phyloP scores from a whole-genome alignment of 441 rosid genomes.

The Populus trichocarpa region DNA sequence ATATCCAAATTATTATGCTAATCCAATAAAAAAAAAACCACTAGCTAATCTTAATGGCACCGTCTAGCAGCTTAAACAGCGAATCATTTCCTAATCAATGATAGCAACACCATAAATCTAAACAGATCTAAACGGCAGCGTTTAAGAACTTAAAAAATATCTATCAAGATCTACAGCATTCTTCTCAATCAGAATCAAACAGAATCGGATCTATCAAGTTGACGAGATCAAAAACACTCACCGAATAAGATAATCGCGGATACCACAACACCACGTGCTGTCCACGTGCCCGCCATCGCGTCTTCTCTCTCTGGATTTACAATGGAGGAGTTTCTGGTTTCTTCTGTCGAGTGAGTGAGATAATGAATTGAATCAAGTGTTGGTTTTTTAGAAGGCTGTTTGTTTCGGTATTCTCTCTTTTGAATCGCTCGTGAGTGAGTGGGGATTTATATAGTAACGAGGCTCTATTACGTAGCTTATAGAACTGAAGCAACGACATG shows the following conservation, averaged over 20 bases:
- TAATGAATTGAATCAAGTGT: not conserved
- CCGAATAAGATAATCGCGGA: conserved; percentile 55
- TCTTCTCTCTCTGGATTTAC: not conserved
- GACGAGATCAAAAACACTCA: conserved; percentile 18
- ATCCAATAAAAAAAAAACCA: not conserved
- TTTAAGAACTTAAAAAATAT: not conserved
- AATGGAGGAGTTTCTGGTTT: not conserved
- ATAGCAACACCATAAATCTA: not conserved
- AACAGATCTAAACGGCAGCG: conserved; percentile 12
- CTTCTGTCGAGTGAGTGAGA: not conserved
- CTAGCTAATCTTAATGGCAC: not conserved
- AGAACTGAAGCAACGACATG: conserved; percentile 27
- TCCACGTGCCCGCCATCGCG: conserved; percentile 43
- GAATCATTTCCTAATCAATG: conserved; percentile 1
- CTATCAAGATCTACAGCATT: conserved; percentile 9
- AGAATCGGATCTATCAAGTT: conserved; percentile 20
- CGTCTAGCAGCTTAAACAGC: not conserved
- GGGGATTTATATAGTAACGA: not conserved
- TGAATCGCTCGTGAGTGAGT: not conserved
- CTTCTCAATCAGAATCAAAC: not conserved
- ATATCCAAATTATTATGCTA: not conserved
- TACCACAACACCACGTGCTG: conserved; percentile 49
- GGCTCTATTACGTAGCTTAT: not conserved
- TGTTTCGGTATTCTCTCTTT: not conserved
- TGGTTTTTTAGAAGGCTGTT: not conserved